Percentiles rank a stretch among this genome's conserved stretches.
These are phyloP conservation scores for Arachnomyces sp. DNA, from an alignment of 2,329 filamentous ascomycete genomes.

Conservation along the genomic window DNA sequence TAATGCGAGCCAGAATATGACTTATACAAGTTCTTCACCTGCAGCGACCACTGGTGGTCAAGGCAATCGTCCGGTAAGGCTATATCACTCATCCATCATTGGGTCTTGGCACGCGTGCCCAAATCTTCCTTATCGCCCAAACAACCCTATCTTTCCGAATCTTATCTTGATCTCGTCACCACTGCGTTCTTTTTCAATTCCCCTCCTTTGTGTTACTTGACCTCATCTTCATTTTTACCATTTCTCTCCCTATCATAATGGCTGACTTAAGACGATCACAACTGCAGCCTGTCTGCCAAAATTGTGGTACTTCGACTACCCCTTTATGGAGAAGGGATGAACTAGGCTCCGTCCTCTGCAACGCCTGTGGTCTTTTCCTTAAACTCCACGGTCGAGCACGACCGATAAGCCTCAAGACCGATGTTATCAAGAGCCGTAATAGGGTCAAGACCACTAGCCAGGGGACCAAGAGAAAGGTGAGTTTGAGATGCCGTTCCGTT, in stretches of 20 bases:
- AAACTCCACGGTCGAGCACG: constrained; percentile 91
- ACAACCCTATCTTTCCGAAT: constrained; percentile 35
- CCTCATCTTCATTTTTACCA: constrained; percentile 11
- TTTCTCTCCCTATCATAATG: constrained; percentile 23
- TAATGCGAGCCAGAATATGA: constrained; percentile 48
- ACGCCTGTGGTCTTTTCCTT: constrained; percentile 93
- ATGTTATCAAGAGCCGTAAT: constrained; percentile 99
- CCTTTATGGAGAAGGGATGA: constrained; percentile 97
- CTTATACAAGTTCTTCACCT: constrained; percentile 56
- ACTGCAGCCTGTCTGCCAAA: constrained; percentile 90
- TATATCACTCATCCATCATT: constrained; percentile 9
- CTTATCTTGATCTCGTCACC: constrained; percentile 28
- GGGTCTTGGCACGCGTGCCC: constrained; percentile 1
- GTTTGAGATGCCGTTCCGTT: constrained; percentile 12
- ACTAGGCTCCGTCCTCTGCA: constrained; percentile 90
- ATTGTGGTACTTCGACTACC: constrained; percentile 91
- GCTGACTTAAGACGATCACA: constrained; percentile 49
- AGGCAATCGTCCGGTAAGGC: constrained; percentile 41
- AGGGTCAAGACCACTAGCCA: constrained; percentile 83
- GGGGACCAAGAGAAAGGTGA: constrained; percentile 76
- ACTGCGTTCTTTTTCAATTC: constrained; percentile 28
- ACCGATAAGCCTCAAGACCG: constrained; percentile 94
- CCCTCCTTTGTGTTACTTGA: constrained; percentile 16
- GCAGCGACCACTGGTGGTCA: constrained; percentile 59
- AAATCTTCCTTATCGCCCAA: constrained; percentile 39